Base-by-base conservation (phyloP, 345 rosid genomes). In the Acer negundo region DNA sequence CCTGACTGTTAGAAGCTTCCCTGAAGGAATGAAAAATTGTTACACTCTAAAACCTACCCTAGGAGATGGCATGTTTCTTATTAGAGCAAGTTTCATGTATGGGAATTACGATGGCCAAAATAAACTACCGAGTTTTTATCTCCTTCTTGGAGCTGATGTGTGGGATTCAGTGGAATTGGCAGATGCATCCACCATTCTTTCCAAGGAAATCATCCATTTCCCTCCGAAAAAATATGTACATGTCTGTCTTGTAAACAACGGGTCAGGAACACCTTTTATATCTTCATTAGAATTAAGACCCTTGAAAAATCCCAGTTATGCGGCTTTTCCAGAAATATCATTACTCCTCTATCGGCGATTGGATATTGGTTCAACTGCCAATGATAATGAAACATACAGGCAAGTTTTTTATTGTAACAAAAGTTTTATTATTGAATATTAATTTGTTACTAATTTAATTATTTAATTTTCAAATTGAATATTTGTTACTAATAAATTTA, bases 241-340 rank as follows among this genome's bases (percentile, higher is more conserved):
- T 4, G 77, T 63, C 2, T 74, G 77, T 10, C 77, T 63, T 24
- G 61, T 67, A 2, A 76, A 82, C 22, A 79, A 38, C 17, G 15
- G 56, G 10, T 42, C 8, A 0, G 76, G 76, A 9, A 73, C 58
- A 40, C 76, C 82, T 51, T 80, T 70, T 42, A 42, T 75, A 65
- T 71, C 80, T 38, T 67, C 68, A 22, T 65, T 79, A n/a, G 82
- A 82, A 17, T 7, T 77, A 2, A 76, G 85, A 73, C 80, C 70
- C 11, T 0, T 77, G n/a, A 11, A 1, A 4, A 77, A 44, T 65
- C 22, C 51, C 0, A 73, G 69, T 62, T 79, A 69, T 55, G 19
- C 6, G 0, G 49, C 84, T 23, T 46, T 44, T 23, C 16, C 55
- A 16, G 56, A 38, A 19, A n/a, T 8, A 40, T 11, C 76, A 40